Base-by-base conservation (phyloP, 345 rosid species). In the Dimocarpus longan region DNA sequence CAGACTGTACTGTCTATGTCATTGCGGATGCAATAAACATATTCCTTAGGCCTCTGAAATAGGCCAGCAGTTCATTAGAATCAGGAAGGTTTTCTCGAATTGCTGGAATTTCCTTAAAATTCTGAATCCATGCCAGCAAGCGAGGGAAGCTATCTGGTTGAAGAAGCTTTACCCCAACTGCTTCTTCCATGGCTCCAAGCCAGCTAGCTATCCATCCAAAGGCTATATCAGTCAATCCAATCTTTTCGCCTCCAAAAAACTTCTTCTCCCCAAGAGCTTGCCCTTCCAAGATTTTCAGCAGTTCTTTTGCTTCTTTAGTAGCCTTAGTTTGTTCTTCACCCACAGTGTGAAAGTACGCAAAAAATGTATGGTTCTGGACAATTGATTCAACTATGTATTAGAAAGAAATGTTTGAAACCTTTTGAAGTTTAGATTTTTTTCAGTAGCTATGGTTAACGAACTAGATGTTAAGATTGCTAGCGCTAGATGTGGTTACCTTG, bases 191-290 rank as follows among this genome's bases (percentile, higher is more conserved):
- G 21, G 48, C 76, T 54, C 46, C 83, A 6, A 84, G 75, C 83
- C 83, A 81, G 1, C 70, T 32, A 73, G 85, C 81, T 26, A 85
- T 39, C 87, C 87, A 85, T 69, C 87, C 85, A 18, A 79, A 79
- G 21, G 77, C 74, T 64, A 82, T 73, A 52, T 84, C 85, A 3
- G 75, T 39, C 69, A 79, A 63, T 15, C 75, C 83, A 11, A 82
- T 76, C 11, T 46, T 16, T 32, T 84, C 77, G 0, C 87, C 85
- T 21, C 83, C 85, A 40, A 79, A 84, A 52, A 79, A 84, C 67
- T 76, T 76, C 66, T 73, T 81, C 18, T 82, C 77, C 32, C 75
- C 83, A 8, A 82, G 81, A 3, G 71, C 79, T 21, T 68, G 2
- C 18, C 79, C 81, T 64, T 84, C 81, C 44, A 81, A 54, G 7